Evolutionary conservation across 140 eudicot genomes (phyloP), one percentile per base, ranked within the genome.

Genomic region (Artemisia princeps): DNA sequence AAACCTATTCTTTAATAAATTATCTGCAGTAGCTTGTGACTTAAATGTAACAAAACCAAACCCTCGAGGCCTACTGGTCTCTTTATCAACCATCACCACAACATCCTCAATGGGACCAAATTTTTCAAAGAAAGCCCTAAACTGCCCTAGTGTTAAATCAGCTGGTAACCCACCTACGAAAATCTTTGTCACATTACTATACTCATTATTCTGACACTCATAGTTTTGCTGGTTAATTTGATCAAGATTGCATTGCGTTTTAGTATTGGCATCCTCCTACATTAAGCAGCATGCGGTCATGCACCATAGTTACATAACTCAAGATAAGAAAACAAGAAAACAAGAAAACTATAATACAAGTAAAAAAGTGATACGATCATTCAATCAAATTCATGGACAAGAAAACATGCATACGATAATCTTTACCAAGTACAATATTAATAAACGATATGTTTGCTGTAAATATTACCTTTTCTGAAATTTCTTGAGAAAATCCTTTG

Each of bases 21-120:
- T 64, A 4, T 71, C 53, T 3, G 71, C 81, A 1, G 77, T 64
- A 14, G 65, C 77, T 24, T 16, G 52, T 10, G 76, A 70, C 8
- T 71, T 72, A 44, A 64, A 77, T 8, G 81, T 70, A 58, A 77
- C 62, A 15, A 77, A 77, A 53, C 81, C 81, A 24, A 77, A 77
- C 42, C 81, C 77, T 53, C 81, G 62, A 37, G 81, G 77, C 40
- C 44, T 48, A 7, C 51, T 37, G 28, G 64, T 70, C 44, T 17
- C 30, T 65, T 59, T 65, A 59, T 77, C 70, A 10, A 12, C 16
- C 69, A 77, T 71, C 49, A 77, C 69, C 40, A 65, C 77, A 0
- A 37, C 73, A 37, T 77, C 74, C 49, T 55, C 72, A 54, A 77
- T 64, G 1, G 71, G 20, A 58, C 81, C 81, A 16, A 63, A 76